phyloP scores from a whole-genome alignment of 257 asterid genomes.

The Leptodermis oblonga region DNA sequence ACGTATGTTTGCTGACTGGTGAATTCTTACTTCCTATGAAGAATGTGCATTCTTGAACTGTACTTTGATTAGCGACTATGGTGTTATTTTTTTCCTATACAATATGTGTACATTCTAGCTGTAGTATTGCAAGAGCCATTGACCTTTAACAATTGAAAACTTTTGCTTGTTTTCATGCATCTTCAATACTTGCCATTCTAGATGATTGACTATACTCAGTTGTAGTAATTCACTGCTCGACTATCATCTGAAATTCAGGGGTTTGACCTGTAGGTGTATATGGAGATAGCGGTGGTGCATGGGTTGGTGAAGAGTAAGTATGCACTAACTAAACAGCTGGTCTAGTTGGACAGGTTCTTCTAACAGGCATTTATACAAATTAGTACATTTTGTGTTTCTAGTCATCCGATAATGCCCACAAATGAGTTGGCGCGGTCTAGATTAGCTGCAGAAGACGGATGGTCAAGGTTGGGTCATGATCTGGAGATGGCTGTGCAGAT shows the following conservation, averaged over 20 bases:
- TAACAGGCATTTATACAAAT: constrained; percentile 26
- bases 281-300: constrained; percentile 81
- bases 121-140: background rate
- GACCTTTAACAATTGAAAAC: too few species aligned
- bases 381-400: constrained; percentile 25
- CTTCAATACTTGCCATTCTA: background rate
- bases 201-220: background rate
- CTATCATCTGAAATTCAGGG: constrained; percentile 6
- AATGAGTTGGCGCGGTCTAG: constrained; percentile 51
- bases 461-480: constrained; percentile 58
- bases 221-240: background rate
- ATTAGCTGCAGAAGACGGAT: constrained; percentile 73
- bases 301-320: constrained; percentile 85
- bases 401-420: constrained; percentile 50
- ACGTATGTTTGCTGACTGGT: constrained; percentile 43
- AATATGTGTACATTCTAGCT: background rate
- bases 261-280: constrained; percentile 57
- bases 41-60: background rate
- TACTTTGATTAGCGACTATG: background rate
- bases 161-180: background rate
- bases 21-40: background rate
- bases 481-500: constrained; percentile 53
- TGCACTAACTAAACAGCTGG: background rate
- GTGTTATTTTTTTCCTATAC: background rate
- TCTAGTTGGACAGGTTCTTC: constrained; percentile 15